Base-by-base conservation (phyloP, 768 basidiomycete genomes). In the Hemileccinum rubropunctum region DNA sequence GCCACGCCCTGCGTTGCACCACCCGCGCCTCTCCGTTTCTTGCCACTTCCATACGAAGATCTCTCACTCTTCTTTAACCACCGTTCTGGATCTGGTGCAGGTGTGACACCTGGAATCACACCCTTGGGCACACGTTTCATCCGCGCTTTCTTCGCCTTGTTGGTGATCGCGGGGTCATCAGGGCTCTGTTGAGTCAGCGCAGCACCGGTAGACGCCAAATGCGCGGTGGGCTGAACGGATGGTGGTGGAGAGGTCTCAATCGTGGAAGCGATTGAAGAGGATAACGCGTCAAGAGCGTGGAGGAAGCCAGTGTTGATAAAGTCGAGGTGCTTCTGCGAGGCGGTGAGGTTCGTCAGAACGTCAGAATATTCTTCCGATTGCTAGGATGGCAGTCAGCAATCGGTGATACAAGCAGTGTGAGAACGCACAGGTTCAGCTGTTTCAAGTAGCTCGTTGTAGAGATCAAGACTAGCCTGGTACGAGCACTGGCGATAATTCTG, bases 51-150 rank as follows among this genome's bases (percentile, higher is more conserved):
- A 63, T 79, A 81, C 23, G 75, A 79, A 13, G 85, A 77, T 42
- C 88, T 74, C 65, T 91, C 88, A 45, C 81, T 86, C 73, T 90
- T 92, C 80, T 92, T 92, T 52, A 92, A 65, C 90, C 90, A 92
- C 54, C 90, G 74, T 66, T 92, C 90, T 21, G 90, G 88, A 70
- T 92, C 90, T 28, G 91, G 90, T 15, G 82, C 76, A 26, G 89
- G 88, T 4, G 89, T 90, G 12, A 88, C 82, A 17, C 90, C 89
- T 15, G 83, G 86, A 21, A 83, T 67, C 18, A 91, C 84, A n/a
- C 86, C 84, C 47, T 79, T 75, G 13, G 90, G 89, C 15, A 91
- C 76, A 62, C 88, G 83, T 54, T 80, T 79, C 68, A 68, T 78
- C 51, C 85, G 77, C 57, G 79, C 76, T 64, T 79, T 80, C 70